Evolutionary conservation across 768 basidiomycete genomes (phyloP).

Genomic region (Panellus pusillus): DNA sequence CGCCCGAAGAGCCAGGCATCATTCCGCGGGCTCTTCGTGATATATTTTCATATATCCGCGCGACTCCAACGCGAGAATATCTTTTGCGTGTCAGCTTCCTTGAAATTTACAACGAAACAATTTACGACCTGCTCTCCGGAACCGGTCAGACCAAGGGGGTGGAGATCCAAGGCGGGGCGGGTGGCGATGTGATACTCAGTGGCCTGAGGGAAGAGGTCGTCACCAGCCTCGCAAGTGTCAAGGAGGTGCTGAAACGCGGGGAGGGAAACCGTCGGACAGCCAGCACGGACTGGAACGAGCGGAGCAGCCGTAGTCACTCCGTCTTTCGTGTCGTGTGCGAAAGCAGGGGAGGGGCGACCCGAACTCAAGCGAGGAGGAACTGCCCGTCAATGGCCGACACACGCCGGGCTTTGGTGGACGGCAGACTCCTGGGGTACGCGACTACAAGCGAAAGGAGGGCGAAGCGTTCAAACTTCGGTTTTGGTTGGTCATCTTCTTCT

Average conservation of each 20-base stretch:
- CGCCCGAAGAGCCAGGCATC: constrained; percentile 85
- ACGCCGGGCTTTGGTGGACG: constrained; percentile 31
- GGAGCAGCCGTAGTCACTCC: constrained; percentile 92
- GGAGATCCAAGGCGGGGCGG: constrained; percentile 70
- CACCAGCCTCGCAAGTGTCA: constrained; percentile 84
- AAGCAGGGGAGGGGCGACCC: constrained; percentile 60
- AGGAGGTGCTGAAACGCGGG: constrained; percentile 81
- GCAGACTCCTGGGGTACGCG: constrained; percentile 50
- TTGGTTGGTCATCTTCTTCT: constrained; percentile 45
- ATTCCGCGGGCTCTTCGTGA: constrained; percentile 93
- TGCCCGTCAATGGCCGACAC: constrained; percentile 29
- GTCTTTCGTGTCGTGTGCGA: constrained; percentile 94
- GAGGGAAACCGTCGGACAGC: constrained; percentile 88
- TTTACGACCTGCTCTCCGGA: constrained; percentile 79
- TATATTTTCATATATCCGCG: constrained; percentile 81
- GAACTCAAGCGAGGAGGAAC: constrained; percentile 45
- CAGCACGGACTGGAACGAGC: constrained; percentile 98
- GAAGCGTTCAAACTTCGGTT: constrained; percentile 77
- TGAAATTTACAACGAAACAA: constrained; percentile 94
- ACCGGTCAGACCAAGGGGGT: constrained; percentile 56
- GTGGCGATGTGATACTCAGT: constrained; percentile 59
- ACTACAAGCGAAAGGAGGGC: constrained; percentile 75
- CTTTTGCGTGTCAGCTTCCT: constrained; percentile 95
- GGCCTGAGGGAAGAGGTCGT: constrained; percentile 92
- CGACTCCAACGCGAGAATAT: constrained; percentile 80